A percentile compares a stretch with the other conserved stretches of the same genome.
Conservation (phyloP, 371 early-diverging fungal species). For the Nematocida homosporus region DNA sequence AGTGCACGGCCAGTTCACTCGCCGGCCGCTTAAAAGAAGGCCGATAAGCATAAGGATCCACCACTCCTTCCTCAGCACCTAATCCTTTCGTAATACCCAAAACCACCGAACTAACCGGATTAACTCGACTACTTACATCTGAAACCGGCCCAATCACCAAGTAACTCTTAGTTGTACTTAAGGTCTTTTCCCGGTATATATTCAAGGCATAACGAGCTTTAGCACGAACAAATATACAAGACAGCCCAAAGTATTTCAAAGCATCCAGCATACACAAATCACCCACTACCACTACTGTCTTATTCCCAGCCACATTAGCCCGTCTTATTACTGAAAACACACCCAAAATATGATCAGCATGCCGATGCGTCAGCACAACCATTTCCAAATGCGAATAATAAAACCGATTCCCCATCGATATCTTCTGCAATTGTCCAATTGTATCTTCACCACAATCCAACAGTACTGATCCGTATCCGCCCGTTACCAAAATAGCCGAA, state of each 20-base stretch:
- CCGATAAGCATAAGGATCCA: neutral
- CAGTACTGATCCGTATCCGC: constrained; percentile 66
- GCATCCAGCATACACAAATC: constrained; percentile 52
- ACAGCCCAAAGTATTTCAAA: constrained; percentile 38
- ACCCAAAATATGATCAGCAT: constrained; percentile 98
- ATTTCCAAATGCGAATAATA: constrained; percentile 69
- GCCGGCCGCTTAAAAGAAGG: neutral
- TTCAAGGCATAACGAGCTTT: no score
- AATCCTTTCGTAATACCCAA: neutral
- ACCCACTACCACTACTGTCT: constrained; percentile 27
- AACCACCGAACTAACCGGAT: neutral
- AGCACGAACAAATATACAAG: constrained; percentile 44
- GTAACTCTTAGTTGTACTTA: neutral
- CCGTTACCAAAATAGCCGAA: constrained; percentile 68
- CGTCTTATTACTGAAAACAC: constrained; percentile 55
- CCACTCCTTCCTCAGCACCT: neutral
- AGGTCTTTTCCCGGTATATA: neutral
- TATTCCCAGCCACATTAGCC: constrained; percentile 1
- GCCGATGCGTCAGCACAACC: constrained; percentile 89
- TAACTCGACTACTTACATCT: no score
- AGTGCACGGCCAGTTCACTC: neutral
- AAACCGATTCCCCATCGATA: constrained; percentile 69
- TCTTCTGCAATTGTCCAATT: constrained; percentile 77
- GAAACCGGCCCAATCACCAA: neutral
- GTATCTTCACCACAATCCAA: constrained; percentile 97